Evolutionary conservation across 2,329 filamentous ascomycete genomes (phyloP).

Genomic region (Tolypocladium sp.): DNA sequence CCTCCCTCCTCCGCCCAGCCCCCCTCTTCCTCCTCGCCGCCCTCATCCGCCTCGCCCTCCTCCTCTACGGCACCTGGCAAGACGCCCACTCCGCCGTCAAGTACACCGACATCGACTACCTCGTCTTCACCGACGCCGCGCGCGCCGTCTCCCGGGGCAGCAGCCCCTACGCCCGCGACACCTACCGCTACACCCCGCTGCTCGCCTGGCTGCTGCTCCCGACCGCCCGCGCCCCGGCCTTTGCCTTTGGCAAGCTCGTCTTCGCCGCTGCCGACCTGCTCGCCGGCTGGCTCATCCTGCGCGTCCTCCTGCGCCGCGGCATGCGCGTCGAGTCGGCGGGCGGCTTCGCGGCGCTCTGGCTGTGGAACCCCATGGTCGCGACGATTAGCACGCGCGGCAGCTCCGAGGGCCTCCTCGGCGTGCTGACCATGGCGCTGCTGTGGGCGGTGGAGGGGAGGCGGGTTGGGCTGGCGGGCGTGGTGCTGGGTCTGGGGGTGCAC

Average conservation of each 20-base stretch:
- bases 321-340: conserved; percentile 50
- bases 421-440: conserved; percentile 71
- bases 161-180: conserved; percentile 82
- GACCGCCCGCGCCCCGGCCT: conserved; percentile 53
- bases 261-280: conserved; percentile 79
- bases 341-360: conserved; percentile 78
- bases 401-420: conserved; percentile 81
- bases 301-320: conserved; percentile 25
- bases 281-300: conserved; percentile 67
- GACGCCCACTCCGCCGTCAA: conserved; percentile 87
- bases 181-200: conserved; percentile 93
- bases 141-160: conserved; percentile 59
- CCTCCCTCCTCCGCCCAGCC: conserved; percentile 19
- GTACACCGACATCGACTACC: conserved; percentile 98
- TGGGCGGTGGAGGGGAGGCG: conserved; percentile 66
- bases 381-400: conserved; percentile 93
- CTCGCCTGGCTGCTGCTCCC: conserved; percentile 86
- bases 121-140: conserved; percentile 93
- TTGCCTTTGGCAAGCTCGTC: conserved; percentile 75
- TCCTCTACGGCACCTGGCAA: conserved; percentile 87
- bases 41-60: conserved; percentile 60
- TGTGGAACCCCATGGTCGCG: conserved; percentile 96
- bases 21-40: conserved; percentile 49
- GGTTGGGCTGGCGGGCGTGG: conserved; percentile 56
- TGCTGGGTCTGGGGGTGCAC: conserved; percentile 81